These are phyloP conservation scores for Tricholoma bakamatsutake DNA, from an alignment of 768 basidiomycete species.

Conservation along the genomic window DNA sequence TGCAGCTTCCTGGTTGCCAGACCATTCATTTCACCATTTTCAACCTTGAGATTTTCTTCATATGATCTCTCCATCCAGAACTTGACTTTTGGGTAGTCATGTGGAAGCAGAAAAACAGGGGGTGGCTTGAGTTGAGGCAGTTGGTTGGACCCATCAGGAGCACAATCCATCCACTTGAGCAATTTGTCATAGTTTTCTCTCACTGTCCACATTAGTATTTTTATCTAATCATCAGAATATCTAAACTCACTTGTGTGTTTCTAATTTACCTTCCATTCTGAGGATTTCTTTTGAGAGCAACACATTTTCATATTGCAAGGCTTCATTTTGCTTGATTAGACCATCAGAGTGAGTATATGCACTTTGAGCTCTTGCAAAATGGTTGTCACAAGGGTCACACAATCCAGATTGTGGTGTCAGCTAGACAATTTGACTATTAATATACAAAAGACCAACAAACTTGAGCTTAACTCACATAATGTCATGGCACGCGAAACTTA, in stretches of 20 bases:
- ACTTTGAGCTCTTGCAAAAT: background rate
- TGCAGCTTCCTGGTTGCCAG: slow-evolving; percentile 3
- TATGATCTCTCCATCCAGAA: slow-evolving; percentile 2
- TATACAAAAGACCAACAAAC: too few relatives aligned
- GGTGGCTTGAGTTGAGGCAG: too few relatives aligned
- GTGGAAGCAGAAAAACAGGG: too few relatives aligned
- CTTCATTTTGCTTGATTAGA: background rate
- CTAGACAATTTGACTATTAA: background rate
- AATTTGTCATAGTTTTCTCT: too few relatives aligned
- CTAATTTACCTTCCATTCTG: background rate
- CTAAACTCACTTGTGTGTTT: background rate
- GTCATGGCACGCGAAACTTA: too few relatives aligned
- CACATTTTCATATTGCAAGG: background rate
- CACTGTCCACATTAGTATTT: background rate
- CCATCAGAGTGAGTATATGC: background rate
- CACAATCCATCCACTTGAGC: background rate
- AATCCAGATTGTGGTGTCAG: background rate
- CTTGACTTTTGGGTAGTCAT: too few relatives aligned
- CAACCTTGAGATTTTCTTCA: background rate
- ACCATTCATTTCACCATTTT: too few relatives aligned
- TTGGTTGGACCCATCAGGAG: background rate
- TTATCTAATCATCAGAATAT: background rate
- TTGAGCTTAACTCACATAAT: too few relatives aligned
- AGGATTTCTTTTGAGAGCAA: too few relatives aligned
- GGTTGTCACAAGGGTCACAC: background rate